Evolutionary conservation across 306 rosid species (phyloP), one percentile per base, ranked within the genome.

Genomic region (Cucurbita pepo): DNA sequence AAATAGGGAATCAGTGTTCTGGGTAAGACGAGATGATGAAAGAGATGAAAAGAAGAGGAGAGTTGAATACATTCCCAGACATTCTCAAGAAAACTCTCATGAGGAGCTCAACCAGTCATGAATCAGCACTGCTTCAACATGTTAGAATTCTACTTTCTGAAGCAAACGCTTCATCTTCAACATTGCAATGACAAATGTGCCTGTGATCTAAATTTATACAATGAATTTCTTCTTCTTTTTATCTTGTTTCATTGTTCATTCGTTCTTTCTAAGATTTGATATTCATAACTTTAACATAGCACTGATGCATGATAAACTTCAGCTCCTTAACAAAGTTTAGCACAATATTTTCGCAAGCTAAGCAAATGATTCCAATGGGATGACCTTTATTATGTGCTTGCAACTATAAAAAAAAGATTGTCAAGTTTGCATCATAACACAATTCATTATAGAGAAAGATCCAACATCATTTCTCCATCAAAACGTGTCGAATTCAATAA

Each of bases 51-150:
- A 92, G 87, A 88, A 90, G 83, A 86, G 91, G 77, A 85, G 93
- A 78, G 91, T 92, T 5, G 96, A 88, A 83, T 84, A 80, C 81
- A 92, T 92, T 80, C 87, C 88, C 55, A 88, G 85, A 73, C 96
- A 88, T 22, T 82, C 95, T 51, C 80, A 83, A 81, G 95, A 88
- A 79, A 88, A 84, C 48, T 88, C 96, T 8, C 34, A 30, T 30
- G 95, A 90, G 60, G 96, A 92, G 71, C 96, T 90, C 36, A 92
- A 79, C 66, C 86, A 84, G 69, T 74, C 88, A 82, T 91, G 85
- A 88, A 79, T 79, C 78, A 76, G 64, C 53, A 43, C 18, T 63
- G 52, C 70, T 63, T 41, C 10, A 34, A 30, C 6, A 14, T 30
- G 67, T 61, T 60, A 2, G 3, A 30, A 30, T 30, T 30, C 34